phyloP scores from a whole-genome alignment of 2,329 filamentous ascomycete genomes.

The Falciphora oryzae region DNA sequence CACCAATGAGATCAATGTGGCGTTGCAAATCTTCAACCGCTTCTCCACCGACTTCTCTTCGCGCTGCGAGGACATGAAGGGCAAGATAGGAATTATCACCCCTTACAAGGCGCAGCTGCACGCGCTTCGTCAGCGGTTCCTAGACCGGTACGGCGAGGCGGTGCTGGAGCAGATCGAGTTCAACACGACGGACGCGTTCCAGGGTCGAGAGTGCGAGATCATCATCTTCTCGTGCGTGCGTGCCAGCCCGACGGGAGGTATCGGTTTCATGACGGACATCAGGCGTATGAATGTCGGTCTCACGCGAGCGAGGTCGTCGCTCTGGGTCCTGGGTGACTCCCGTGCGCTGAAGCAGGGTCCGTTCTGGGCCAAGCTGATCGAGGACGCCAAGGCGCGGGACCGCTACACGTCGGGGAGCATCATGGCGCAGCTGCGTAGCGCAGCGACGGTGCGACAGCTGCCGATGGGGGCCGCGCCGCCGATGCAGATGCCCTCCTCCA shows the following conservation, averaged over 20 bases:
- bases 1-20: conserved; percentile 76
- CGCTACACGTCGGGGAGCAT: conserved; percentile 68
- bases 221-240: conserved; percentile 99
- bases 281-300: conserved; percentile 99
- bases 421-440: conserved; percentile 38
- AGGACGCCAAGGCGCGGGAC: conserved; percentile 69
- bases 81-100: conserved; percentile 94
- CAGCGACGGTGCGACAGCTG: not conserved
- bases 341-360: conserved; percentile 78
- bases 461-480: not conserved
- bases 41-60: conserved; percentile 62
- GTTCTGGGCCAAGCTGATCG: conserved; percentile 84
- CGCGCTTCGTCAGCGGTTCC: conserved; percentile 72
- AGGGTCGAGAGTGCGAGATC: conserved; percentile 92
- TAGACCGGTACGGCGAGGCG: conserved; percentile 61
- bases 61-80: conserved; percentile 59
- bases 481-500: not conserved
- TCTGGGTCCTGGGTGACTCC: conserved; percentile 95
- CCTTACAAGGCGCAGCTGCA: conserved; percentile 92
- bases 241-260: conserved; percentile 85
- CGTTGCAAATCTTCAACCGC: conserved; percentile 76
- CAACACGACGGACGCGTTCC: conserved; percentile 98
- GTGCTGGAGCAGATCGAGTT: conserved; percentile 85
- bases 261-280: conserved; percentile 97
- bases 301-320: conserved; percentile 90